These are phyloP conservation scores for Marasmius tenuissimus DNA, from an alignment of 1,284 basidiomycete genomes.

Conservation along the genomic window DNA sequence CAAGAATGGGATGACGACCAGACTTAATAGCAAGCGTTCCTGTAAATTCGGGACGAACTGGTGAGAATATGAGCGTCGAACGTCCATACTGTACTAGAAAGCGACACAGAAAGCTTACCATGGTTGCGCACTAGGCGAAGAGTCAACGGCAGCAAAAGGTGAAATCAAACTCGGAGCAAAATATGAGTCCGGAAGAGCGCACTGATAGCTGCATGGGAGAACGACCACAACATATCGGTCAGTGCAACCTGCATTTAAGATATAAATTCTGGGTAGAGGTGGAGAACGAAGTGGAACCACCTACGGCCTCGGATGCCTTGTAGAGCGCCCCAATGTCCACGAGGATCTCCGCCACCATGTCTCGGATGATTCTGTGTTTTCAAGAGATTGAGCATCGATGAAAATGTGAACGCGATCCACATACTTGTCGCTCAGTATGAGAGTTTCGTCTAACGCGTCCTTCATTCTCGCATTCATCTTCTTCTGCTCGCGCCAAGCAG, in stretches of 20 bases:
- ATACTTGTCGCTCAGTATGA: conserved; percentile 78
- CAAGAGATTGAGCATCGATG: not conserved
- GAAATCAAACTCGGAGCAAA: conserved; percentile 7
- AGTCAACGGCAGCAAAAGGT: conserved; percentile 5
- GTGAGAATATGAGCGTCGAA: not conserved
- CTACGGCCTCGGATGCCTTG: conserved; percentile 84
- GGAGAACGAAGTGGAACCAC: conserved; percentile 13
- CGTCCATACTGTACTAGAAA: not conserved
- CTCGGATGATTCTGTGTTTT: conserved; percentile 65
- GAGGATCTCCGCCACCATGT: conserved; percentile 66
- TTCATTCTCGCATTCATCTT: conserved; percentile 84
- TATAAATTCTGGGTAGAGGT: not conserved
- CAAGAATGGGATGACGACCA: conserved; percentile 85
- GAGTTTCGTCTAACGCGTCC: conserved; percentile 79
- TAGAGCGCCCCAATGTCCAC: conserved; percentile 75
- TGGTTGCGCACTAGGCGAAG: conserved; percentile 63
- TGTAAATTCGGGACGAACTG: conserved; percentile 87
- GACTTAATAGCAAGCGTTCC: conserved; percentile 84
- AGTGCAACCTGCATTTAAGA: conserved; percentile 62
- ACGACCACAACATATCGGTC: conserved; percentile 84
- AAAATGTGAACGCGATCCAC: conserved; percentile 13
- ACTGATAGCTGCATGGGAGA: conserved; percentile 81
- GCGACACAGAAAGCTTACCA: conserved; percentile 37
- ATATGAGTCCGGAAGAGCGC: conserved; percentile 23
- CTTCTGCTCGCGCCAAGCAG: conserved; percentile 46